Conservation (phyloP, 805 yeast species). For the Blastobotrys attinorum region DNA sequence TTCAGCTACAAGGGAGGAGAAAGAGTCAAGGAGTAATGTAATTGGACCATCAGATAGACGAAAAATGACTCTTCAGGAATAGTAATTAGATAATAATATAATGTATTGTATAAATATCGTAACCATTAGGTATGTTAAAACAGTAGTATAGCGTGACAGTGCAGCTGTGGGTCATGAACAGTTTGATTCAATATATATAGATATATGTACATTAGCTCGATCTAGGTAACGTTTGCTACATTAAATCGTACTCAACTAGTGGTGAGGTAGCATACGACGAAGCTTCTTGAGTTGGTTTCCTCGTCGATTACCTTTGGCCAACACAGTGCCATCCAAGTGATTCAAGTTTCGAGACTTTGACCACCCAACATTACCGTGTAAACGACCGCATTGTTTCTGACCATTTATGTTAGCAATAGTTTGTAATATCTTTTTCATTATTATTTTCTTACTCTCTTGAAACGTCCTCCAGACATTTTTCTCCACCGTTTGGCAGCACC, state of each 20-base stretch:
- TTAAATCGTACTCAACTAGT: too few relatives aligned
- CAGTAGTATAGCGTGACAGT: too few relatives aligned
- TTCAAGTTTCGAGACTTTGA: conserved; percentile 45
- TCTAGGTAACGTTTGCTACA: too few relatives aligned
- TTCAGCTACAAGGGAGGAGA: conserved; percentile 32
- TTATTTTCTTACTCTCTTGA: conserved; percentile 38
- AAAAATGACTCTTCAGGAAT: too few relatives aligned
- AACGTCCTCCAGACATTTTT: conserved; percentile 57
- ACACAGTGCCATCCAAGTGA: conserved; percentile 51
- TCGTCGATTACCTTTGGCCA: conserved; percentile 39
- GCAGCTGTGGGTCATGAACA: too few relatives aligned
- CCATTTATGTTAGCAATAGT: neutral
- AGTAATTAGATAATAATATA: too few relatives aligned
- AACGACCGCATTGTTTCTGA: conserved; percentile 71
- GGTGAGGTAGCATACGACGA: conserved; percentile 45
- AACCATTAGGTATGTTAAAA: too few relatives aligned
- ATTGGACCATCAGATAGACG: too few relatives aligned
- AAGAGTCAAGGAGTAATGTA: conserved; percentile 3
- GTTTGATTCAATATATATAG: conserved; percentile 6
- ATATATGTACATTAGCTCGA: too few relatives aligned
- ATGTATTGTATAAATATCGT: too few relatives aligned
- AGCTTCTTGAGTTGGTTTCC: conserved; percentile 52
- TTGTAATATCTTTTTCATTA: neutral
- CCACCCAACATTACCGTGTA: conserved; percentile 92
- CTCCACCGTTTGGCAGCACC: conserved; percentile 85